Conservation (phyloP, 495 filamentous ascomycete genomes). For the Talaromyces liani region DNA sequence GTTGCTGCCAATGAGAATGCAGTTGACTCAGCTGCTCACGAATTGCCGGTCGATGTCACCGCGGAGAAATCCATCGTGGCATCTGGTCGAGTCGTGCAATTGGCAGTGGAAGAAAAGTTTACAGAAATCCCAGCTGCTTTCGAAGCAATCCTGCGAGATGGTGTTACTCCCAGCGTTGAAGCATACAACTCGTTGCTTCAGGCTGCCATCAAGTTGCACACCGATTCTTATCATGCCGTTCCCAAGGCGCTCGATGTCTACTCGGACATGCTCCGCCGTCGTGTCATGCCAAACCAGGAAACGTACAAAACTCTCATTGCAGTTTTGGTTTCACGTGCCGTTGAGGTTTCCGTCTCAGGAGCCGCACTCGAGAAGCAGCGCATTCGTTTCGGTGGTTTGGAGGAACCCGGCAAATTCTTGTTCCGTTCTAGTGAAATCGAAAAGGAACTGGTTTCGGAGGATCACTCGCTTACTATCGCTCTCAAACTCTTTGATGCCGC, state of each 20-base stretch:
- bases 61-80: slow-evolving; percentile 56
- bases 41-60: slow-evolving; percentile 16
- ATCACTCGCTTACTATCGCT: slow-evolving; percentile 76
- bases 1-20: slow-evolving; percentile 26
- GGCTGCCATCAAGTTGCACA: slow-evolving; percentile 66
- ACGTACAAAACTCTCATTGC: slow-evolving; percentile 84
- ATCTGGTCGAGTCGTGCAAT: slow-evolving; percentile 65
- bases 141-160: slow-evolving; percentile 71
- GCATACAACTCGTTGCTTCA: slow-evolving; percentile 86
- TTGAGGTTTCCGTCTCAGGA: slow-evolving; percentile 64
- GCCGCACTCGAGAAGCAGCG: slow-evolving; percentile 66
- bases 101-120: slow-evolving; percentile 61
- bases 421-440: slow-evolving; percentile 81
- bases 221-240: slow-evolving; percentile 67
- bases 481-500: slow-evolving; percentile 77
- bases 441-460: slow-evolving; percentile 72
- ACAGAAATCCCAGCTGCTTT: slow-evolving; percentile 85
- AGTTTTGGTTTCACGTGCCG: slow-evolving; percentile 68
- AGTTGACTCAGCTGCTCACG: slow-evolving; percentile 20
- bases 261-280: slow-evolving; percentile 87
- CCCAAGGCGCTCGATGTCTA: slow-evolving; percentile 91
- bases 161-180: slow-evolving; percentile 67
- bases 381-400: slow-evolving; percentile 73
- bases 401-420: slow-evolving; percentile 82
- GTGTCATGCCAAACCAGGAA: slow-evolving; percentile 68